Conservation (phyloP, 2,329 filamentous ascomycete species). For the Aspergillus candidus region DNA sequence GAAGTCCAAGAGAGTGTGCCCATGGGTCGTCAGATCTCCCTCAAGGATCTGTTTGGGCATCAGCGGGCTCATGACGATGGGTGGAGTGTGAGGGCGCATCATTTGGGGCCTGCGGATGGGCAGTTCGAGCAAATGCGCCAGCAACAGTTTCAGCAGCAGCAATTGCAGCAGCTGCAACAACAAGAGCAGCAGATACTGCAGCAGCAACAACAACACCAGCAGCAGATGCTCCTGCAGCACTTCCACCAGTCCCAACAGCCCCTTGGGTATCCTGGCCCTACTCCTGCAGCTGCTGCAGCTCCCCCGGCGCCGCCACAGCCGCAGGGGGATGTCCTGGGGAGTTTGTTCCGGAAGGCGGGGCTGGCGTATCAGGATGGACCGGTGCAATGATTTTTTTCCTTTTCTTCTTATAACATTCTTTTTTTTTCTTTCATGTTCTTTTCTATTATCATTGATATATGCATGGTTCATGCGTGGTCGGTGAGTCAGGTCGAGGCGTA, state of each 20-base stretch:
- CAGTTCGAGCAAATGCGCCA: conserved; percentile 4
- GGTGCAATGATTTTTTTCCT: background rate
- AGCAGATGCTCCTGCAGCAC: too few relatives aligned
- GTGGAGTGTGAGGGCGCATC: conserved; percentile 46
- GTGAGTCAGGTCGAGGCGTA: too few relatives aligned
- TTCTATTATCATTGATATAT: background rate
- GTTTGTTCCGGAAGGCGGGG: conserved; percentile 41
- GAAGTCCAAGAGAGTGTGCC: conserved; percentile 38
- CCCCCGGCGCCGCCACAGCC: conserved; percentile 14
- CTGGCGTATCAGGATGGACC: conserved; percentile 25
- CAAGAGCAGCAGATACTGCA: too few relatives aligned
- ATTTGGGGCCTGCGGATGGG: conserved; percentile 18
- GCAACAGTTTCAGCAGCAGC: too few relatives aligned
- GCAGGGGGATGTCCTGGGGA: conserved; percentile 33
- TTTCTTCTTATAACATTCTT: background rate
- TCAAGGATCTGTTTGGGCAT: conserved; percentile 51
- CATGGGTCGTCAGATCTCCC: conserved; percentile 49
- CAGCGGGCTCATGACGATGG: conserved; percentile 48
- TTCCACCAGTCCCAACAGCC: conserved; percentile 8
- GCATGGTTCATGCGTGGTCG: background rate
- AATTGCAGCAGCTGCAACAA: too few relatives aligned
- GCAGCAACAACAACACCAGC: too few relatives aligned
- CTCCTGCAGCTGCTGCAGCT: background rate
- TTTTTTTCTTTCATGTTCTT: conserved; percentile 7
- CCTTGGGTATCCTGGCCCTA: conserved; percentile 6